A percentile compares a stretch with the other conserved stretches of the same genome.
Evolutionary conservation across 768 basidiomycete genomes (phyloP).

Genomic region (Mrakia frigida): DNA sequence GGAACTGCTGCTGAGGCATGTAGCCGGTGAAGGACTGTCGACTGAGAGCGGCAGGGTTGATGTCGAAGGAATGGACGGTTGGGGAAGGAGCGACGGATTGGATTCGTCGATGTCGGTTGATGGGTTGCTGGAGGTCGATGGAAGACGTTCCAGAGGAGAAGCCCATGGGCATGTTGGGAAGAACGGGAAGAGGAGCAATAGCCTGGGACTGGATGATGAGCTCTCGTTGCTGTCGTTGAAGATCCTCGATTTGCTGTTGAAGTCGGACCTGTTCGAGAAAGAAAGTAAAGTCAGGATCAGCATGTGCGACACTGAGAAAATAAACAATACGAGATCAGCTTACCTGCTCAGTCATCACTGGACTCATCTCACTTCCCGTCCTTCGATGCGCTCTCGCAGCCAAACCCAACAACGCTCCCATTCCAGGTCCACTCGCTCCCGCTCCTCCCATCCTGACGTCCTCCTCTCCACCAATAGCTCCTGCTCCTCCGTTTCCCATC

Average conservation of each 20-base stretch:
- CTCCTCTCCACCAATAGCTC: constrained; percentile 64
- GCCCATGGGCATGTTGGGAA: constrained; percentile 4
- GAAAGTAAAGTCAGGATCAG: constrained; percentile 18
- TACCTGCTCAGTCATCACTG: constrained; percentile 86
- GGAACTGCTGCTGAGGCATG: constrained; percentile 55
- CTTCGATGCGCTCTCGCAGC: constrained; percentile 44
- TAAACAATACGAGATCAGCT: constrained; percentile 36
- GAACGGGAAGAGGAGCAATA: background rate
- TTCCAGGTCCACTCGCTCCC: constrained; percentile 37
- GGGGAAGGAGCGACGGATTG: constrained; percentile 64
- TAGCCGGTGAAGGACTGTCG: constrained; percentile 25
- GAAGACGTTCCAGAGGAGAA: background rate
- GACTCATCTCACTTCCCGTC: constrained; percentile 58
- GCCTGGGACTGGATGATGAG: constrained; percentile 38
- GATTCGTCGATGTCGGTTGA: constrained; percentile 65
- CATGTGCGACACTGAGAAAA: constrained; percentile 17
- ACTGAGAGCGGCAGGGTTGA: background rate
- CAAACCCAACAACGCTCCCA: constrained; percentile 38
- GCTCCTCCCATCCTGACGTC: constrained; percentile 52
- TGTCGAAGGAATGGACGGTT: constrained; percentile 26
- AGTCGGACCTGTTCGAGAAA: constrained; percentile 46
- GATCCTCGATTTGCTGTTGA: constrained; percentile 44
- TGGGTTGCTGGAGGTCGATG: constrained; percentile 4
- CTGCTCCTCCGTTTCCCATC: constrained; percentile 56
- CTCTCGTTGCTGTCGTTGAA: constrained; percentile 44